These are phyloP conservation scores for Athelia sp. DNA, from an alignment of 1,284 basidiomycete genomes.

Conservation along the genomic window DNA sequence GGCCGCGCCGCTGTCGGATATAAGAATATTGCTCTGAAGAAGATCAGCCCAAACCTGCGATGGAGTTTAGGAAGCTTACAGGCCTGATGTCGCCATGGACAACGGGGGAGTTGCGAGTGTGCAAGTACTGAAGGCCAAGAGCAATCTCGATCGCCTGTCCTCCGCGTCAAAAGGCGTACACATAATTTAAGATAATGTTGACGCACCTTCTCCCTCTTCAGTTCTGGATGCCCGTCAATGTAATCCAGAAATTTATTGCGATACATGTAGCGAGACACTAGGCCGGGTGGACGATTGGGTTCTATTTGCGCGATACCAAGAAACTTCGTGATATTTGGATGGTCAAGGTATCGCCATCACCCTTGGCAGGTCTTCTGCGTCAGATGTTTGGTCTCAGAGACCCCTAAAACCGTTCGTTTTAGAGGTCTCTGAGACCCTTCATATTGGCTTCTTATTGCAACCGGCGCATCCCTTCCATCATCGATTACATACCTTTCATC, in stretches of 20 bases:
- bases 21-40: constrained; percentile 18
- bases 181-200: neutral
- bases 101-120: constrained; percentile 1
- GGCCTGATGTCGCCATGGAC: constrained; percentile 18
- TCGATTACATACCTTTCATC: neutral
- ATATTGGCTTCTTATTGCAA: no score
- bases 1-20: constrained; percentile 12
- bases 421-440: no score
- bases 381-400: no score
- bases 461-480: neutral
- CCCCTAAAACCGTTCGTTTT: no score
- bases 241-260: neutral
- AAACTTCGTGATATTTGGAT: neutral
- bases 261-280: neutral
- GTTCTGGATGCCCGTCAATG: neutral
- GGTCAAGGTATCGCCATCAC: neutral
- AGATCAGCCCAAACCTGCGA: neutral
- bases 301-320: neutral
- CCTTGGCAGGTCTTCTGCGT: no score
- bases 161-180: neutral
- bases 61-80: no score
- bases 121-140: constrained; percentile 1
- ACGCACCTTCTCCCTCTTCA: neutral
- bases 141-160: neutral
- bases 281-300: neutral